Evolutionary conservation across 805 yeast genomes (phyloP).

Genomic region (Candida khao-thaluensis): DNA sequence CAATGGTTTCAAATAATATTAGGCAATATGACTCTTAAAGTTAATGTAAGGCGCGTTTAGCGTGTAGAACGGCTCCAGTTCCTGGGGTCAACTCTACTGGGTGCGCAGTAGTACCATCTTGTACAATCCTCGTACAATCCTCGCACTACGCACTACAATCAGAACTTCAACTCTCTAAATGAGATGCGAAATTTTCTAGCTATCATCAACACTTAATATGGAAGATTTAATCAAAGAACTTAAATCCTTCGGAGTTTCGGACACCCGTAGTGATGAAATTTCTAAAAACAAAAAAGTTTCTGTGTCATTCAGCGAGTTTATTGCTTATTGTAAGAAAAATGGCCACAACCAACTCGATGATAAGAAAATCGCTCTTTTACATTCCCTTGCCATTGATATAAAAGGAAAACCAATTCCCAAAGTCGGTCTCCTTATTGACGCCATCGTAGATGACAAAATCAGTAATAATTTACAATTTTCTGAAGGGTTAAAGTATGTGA

Average conservation of each 20-base stretch:
- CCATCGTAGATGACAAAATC: slow-evolving; percentile 63
- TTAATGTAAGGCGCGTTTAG: no score
- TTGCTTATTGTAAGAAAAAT: slow-evolving; percentile 37
- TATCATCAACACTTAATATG: no score
- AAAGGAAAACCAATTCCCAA: slow-evolving; percentile 56
- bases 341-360: slow-evolving; percentile 40
- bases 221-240: slow-evolving; percentile 36
- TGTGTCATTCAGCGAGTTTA: slow-evolving; percentile 59
- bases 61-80: no score
- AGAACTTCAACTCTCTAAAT: no score
- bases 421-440: slow-evolving; percentile 54
- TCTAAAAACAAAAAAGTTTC: slow-evolving; percentile 84
- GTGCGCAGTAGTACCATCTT: no score
- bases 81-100: no score
- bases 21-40: no score
- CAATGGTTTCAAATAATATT: no score
- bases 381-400: slow-evolving; percentile 70
- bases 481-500: slow-evolving; percentile 76
- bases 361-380: slow-evolving; percentile 62
- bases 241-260: slow-evolving; percentile 61
- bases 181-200: no score
- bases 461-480: slow-evolving; percentile 70
- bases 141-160: no score
- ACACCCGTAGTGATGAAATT: slow-evolving; percentile 74
- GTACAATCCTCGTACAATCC: no score